Conservation (phyloP, 345 rosid genomes). For the Salix brachista region DNA sequence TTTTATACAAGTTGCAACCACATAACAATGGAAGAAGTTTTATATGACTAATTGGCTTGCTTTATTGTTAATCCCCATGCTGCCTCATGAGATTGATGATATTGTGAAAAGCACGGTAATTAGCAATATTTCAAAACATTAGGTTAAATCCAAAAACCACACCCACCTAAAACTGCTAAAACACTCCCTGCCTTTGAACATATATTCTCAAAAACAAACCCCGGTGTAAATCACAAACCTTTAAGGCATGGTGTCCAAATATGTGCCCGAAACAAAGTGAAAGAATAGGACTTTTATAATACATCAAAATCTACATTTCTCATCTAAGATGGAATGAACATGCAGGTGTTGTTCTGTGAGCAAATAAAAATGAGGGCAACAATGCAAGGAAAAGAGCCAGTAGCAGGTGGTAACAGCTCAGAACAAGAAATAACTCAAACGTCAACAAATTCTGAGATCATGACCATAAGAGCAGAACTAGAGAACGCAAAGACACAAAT, state of each 20-base stretch:
- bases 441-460: slow-evolving; percentile 46
- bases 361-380: slow-evolving; percentile 74
- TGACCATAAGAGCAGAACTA: slow-evolving; percentile 51
- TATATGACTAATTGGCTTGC: not conserved
- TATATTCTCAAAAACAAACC: not conserved
- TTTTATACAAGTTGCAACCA: not conserved
- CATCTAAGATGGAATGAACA: slow-evolving; percentile 8
- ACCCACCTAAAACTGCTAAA: not conserved
- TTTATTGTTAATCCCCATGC: not conserved
- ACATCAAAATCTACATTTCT: slow-evolving; percentile 5
- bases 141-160: not conserved
- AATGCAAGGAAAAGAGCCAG: slow-evolving; percentile 53
- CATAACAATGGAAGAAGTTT: not conserved
- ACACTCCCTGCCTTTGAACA: not conserved
- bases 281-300: not conserved
- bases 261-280: not conserved
- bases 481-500: slow-evolving; percentile 52
- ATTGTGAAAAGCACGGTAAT: not conserved
- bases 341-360: slow-evolving; percentile 72
- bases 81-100: not conserved
- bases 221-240: not conserved
- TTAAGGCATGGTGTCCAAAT: not conserved
- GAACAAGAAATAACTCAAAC: slow-evolving; percentile 39
- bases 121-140: not conserved
- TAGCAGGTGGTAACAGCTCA: slow-evolving; percentile 32